Percentiles rank a stretch among this genome's conserved stretches.
These are phyloP conservation scores for Zasmidium angulare DNA, from an alignment of 2,329 filamentous ascomycete genomes.

Conservation along the genomic window DNA sequence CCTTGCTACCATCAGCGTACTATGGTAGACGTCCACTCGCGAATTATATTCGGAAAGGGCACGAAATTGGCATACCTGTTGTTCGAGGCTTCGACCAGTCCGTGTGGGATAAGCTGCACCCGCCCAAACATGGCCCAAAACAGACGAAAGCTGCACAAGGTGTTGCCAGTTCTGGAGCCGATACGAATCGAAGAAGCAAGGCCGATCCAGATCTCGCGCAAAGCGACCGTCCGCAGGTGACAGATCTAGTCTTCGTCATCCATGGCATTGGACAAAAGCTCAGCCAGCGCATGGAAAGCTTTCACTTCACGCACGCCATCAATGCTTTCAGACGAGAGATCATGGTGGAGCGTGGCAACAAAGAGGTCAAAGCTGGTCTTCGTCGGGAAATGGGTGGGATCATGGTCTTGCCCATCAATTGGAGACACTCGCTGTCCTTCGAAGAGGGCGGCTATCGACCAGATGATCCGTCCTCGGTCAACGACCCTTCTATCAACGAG, in stretches of 20 bases:
- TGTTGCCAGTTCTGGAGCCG: conserved; percentile 45
- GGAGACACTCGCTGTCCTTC: conserved; percentile 84
- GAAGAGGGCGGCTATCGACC: conserved; percentile 68
- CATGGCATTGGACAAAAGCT: conserved; percentile 97
- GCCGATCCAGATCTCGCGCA: conserved; percentile 61
- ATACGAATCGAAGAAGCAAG: conserved; percentile 40
- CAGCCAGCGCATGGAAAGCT: conserved; percentile 90
- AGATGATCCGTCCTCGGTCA: conserved; percentile 47
- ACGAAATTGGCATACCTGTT: conserved; percentile 81
- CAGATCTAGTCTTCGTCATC: conserved; percentile 84
- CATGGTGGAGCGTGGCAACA: conserved; percentile 76
- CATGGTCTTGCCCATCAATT: conserved; percentile 94
- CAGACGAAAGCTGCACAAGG: conserved; percentile 43
- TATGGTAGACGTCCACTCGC: conserved; percentile 78
- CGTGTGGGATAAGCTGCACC: conserved; percentile 73
- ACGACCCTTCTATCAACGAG: conserved; percentile 49
- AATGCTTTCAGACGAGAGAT: conserved; percentile 84
- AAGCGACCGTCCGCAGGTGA: conserved; percentile 69
- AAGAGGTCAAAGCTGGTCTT: conserved; percentile 71
- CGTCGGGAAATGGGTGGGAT: conserved; percentile 79
- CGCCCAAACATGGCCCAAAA: conserved; percentile 45
- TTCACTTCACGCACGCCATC: conserved; percentile 94
- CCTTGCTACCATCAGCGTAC: conserved; percentile 78
- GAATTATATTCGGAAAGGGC: conserved; percentile 77
- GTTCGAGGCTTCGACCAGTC: conserved; percentile 81